These are phyloP conservation scores for Cercospora zeina DNA, from an alignment of 2,329 filamentous ascomycete species.

Conservation along the genomic window DNA sequence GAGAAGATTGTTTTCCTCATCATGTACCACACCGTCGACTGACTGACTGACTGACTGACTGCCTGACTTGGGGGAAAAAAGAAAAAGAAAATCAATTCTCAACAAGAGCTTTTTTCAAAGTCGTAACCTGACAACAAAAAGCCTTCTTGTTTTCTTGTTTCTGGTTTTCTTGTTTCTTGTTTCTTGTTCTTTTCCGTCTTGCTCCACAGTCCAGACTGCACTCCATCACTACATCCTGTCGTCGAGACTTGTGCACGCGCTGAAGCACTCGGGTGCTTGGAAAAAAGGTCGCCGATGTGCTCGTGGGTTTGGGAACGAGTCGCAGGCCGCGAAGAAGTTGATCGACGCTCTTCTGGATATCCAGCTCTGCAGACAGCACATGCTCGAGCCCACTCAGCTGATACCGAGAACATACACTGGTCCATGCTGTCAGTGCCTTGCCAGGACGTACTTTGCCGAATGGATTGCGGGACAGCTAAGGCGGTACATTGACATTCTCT, in stretches of 20 bases:
- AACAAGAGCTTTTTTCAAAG: too few species aligned
- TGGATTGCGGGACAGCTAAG: background rate
- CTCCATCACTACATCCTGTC: background rate
- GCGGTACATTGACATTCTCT: background rate
- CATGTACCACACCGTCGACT: too few species aligned
- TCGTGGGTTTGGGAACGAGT: too few species aligned
- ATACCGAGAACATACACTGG: background rate
- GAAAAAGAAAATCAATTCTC: too few species aligned
- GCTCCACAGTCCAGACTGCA: background rate
- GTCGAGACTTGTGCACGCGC: conserved; percentile 10
- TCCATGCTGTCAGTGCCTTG: background rate
- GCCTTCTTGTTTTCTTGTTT: too few species aligned
- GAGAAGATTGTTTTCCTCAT: too few species aligned
- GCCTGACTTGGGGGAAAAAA: too few species aligned
- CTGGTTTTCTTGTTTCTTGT: too few species aligned
- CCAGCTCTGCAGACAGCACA: conserved; percentile 6
- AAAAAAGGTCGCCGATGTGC: background rate
- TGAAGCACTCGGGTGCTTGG: conserved; percentile 4
- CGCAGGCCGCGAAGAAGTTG: background rate
- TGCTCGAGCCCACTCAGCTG: background rate
- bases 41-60: too few species aligned
- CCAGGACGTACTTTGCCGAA: background rate
- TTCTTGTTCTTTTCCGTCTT: too few species aligned
- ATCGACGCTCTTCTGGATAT: background rate
- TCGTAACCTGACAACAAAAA: too few species aligned